Base-by-base conservation (phyloP, 129 eudicot genomes). In the Cynara cardunculus region DNA sequence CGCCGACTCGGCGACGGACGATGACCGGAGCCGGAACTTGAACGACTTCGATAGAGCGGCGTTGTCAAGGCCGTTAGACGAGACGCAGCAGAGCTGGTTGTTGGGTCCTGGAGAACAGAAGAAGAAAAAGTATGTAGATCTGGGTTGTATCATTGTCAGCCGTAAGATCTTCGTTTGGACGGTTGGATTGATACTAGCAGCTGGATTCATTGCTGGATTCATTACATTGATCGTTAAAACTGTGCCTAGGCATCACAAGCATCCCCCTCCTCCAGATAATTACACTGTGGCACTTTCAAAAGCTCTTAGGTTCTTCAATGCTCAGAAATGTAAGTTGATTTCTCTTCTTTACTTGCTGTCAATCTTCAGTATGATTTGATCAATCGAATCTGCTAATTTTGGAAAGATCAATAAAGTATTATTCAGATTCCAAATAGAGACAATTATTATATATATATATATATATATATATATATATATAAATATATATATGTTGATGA, bases 281-380 rank as follows among this genome's bases (percentile, higher is more conserved):
- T 93, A 90, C 83, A 93, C 98, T 2, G n/a, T 87, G 22, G 98
- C 98, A 26, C 85, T 93, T 22, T 65, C 77, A 27, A 93, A 90
- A 79, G 98, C 98, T 16, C 94, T 93, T 73, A 87, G 86, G 91
- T 93, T 93, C 91, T 93, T 93, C 68, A 93, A 93, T 86, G 96
- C 94, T 16, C 98, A 90, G 22, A 82, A 70, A 70, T 77, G 77
- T 72, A 83, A 88, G 92, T 86, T 34, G 9, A 26, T 0, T 49
- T 74, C 11, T 13, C 5, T 25, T 69, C 9, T 2, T 14, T 72
- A 71, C 7, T 32, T 71, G 27, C 14, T 34, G 18, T 34, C 21
- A 71, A 71, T 28, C 73, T 28, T 69, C 25, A 37, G 8, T 37
- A 37, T 37, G 13, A 37, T 37, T 37, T 37, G 46, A 37, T 34